phyloP scores from a whole-genome alignment of 2,329 filamentous ascomycete species.

The Ramularia endophylla region DNA sequence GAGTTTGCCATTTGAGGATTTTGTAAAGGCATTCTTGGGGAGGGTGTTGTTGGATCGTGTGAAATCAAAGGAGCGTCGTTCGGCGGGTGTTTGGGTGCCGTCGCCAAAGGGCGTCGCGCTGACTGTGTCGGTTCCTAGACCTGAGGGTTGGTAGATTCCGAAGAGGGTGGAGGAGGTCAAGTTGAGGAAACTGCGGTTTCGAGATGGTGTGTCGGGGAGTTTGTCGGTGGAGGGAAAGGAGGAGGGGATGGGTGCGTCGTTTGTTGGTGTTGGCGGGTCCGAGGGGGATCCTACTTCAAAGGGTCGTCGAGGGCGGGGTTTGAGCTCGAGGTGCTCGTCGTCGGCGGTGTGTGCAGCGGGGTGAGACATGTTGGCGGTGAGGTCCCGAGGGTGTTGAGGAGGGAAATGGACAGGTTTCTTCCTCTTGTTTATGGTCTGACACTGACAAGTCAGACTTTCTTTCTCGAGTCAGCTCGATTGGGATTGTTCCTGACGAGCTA shows the following conservation, averaged over 20 bases:
- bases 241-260: constrained; percentile 19
- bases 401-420: background rate
- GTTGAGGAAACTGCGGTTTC: constrained; percentile 75
- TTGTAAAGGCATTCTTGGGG: constrained; percentile 20
- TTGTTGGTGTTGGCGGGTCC: constrained; percentile 33
- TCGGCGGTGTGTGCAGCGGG: constrained; percentile 20
- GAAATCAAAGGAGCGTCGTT: constrained; percentile 24
- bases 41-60: constrained; percentile 12
- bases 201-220: constrained; percentile 43
- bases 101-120: constrained; percentile 65
- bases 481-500: background rate
- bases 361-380: constrained; percentile 22
- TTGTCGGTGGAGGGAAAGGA: constrained; percentile 10
- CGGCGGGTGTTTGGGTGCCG: constrained; percentile 62
- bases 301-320: constrained; percentile 60
- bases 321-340: constrained; percentile 14
- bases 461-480: no score
- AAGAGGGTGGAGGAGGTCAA: constrained; percentile 83
- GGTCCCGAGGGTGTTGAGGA: background rate
- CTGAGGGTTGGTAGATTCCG: constrained; percentile 77
- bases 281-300: constrained; percentile 61
- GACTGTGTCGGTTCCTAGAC: constrained; percentile 47
- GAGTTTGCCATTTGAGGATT: constrained; percentile 18
- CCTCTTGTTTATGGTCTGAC: no score
- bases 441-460: background rate